phyloP scores from a whole-genome alignment of 169 alveolate genomes.

The Plasmodium gallinaceum region DNA sequence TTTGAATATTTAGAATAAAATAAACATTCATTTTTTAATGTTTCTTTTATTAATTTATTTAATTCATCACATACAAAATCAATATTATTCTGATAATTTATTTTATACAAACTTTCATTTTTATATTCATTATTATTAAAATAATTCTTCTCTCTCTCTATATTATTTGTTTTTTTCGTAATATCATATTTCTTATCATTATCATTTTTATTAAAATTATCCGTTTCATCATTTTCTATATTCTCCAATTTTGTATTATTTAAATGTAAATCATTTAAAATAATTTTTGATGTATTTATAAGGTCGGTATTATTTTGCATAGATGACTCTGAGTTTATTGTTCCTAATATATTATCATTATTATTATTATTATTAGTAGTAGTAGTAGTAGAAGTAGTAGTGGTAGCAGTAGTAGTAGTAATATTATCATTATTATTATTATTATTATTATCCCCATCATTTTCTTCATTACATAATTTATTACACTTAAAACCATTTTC shows the following conservation, averaged over 20 bases:
- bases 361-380: too few relatives aligned
- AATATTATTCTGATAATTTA: conserved; percentile 23
- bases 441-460: neutral
- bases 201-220: conserved; percentile 1
- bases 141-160: conserved; percentile 4
- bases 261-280: neutral
- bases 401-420: too few relatives aligned
- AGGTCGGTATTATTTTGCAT: too few relatives aligned
- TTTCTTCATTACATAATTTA: neutral
- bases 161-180: conserved; percentile 1
- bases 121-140: neutral
- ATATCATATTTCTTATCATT: conserved; percentile 5
- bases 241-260: neutral
- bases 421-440: neutral
- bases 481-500: too few relatives aligned
- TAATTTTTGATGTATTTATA: too few relatives aligned
- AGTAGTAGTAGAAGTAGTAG: too few relatives aligned
- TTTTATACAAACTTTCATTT: conserved; percentile 6
- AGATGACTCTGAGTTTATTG: too few relatives aligned
- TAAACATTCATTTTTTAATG: conserved; percentile 41
- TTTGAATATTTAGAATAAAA: conserved; percentile 13
- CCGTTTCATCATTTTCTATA: neutral
- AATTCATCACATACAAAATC: conserved; percentile 69
- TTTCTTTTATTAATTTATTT: conserved; percentile 29
- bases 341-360: too few relatives aligned